Conservation (phyloP, 1,284 basidiomycete genomes). For the Sporisorium exsertum region DNA sequence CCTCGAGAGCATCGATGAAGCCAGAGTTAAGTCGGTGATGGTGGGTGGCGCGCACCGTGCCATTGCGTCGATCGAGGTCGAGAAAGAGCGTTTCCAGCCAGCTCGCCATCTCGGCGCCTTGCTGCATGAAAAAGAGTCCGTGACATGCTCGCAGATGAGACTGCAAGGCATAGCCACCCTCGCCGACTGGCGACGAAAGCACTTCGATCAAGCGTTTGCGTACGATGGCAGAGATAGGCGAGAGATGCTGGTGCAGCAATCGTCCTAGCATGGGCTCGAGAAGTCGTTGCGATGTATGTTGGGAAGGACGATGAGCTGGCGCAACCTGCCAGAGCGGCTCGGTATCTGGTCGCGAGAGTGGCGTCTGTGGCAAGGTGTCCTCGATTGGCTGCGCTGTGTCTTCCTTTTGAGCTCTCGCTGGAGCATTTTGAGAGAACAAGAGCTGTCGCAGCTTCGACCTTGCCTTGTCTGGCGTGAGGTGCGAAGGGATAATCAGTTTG, state of each 20-base stretch:
- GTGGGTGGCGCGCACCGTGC: constrained; percentile 19
- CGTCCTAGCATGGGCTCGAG: constrained; percentile 38
- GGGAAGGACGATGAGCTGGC: background rate
- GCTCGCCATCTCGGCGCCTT: constrained; percentile 41
- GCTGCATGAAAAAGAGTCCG: constrained; percentile 48
- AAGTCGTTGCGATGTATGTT: constrained; percentile 16
- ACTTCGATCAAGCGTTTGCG: constrained; percentile 44
- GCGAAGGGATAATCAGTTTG: background rate
- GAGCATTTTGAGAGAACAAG: constrained; percentile 12
- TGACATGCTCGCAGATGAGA: constrained; percentile 36
- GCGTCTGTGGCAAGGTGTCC: constrained; percentile 18
- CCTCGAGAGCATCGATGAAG: constrained; percentile 35
- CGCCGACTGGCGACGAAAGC: constrained; percentile 20
- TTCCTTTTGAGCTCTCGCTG: background rate
- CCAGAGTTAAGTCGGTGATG: constrained; percentile 31
- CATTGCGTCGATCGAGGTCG: constrained; percentile 31
- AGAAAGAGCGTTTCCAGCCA: constrained; percentile 41
- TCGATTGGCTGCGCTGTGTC: background rate
- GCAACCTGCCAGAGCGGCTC: constrained; percentile 10
- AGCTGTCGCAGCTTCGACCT: constrained; percentile 15
- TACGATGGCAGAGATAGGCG: constrained; percentile 39
- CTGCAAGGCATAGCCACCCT: constrained; percentile 41
- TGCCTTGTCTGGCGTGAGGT: constrained; percentile 1
- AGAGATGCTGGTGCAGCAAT: constrained; percentile 36
- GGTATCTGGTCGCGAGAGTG: constrained; percentile 26